Evolutionary conservation across 2,329 filamentous ascomycete species (phyloP), one percentile per base, ranked within the genome.

Genomic region (Nothophaeocryptopus gaeumannii): DNA sequence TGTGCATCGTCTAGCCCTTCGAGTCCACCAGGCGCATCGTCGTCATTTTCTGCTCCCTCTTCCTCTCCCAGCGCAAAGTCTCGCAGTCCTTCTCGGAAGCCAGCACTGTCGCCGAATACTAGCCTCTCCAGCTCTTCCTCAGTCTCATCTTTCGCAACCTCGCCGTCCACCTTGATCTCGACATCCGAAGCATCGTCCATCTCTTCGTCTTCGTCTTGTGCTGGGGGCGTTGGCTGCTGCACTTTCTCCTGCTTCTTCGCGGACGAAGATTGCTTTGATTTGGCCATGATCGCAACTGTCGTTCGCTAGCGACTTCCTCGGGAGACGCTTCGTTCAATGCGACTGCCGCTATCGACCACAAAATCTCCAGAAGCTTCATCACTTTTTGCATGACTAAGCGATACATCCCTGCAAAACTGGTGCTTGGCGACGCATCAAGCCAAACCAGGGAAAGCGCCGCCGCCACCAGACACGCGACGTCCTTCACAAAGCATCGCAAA

Each of bases 101-200:
- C 88, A n/a, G 82, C 80, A 39, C 85, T 83, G 71, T 95, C 88
- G 47, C 93, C 93, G 55, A 99, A 88, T 3, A 99, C 87, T 55
- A 96, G 75, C 58, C 84, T 82, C 73, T 96, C 92, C 33, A 67
- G 53, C 60, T 67, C 65, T 51, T 56, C 54, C 53, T 67, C 65
- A 5, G 55, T 58, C 32, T 60, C 63, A 43, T 65, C 64, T 47
- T 64, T 66, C 38, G 60, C 59, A 2, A 51, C 16, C 47, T 60
- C 62, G 40, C 55, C 58, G 32, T 67, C 61, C 7, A 61, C 52
- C 30, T 53, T 46, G 39, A 65, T 55, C 14, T 66, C 63, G n/a
- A 63, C 58, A 31, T 66, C 62, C 10, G 61, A 64, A 38, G 61
- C 60, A 12, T 59, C 55, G 12, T 61, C 57, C 32, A 53, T 47